These are phyloP conservation scores for Xylaria sp. DNA, from an alignment of 2,329 filamentous ascomycete species.

Conservation along the genomic window DNA sequence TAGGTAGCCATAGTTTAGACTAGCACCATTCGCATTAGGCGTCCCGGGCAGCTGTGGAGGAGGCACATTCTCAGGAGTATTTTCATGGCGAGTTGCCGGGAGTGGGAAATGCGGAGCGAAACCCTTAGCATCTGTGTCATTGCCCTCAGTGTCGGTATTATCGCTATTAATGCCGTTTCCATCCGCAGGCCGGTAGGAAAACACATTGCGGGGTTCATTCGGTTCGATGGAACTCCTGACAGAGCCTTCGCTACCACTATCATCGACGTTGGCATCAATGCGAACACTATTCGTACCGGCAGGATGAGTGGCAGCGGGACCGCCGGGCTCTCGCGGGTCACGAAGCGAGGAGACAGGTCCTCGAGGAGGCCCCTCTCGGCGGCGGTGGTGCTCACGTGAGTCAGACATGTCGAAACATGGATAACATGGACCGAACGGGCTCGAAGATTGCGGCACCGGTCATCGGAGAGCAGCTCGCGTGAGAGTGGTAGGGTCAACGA, in stretches of 20 bases:
- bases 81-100: constrained; percentile 17
- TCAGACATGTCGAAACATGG: constrained; percentile 37
- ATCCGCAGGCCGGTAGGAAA: not conserved
- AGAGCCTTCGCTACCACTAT: not conserved
- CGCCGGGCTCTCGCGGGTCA: not conserved
- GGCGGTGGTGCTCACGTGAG: constrained; percentile 17
- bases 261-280: not conserved
- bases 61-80: constrained; percentile 15
- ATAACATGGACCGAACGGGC: constrained; percentile 28
- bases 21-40: not conserved
- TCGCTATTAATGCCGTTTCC: not conserved
- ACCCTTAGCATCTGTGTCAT: constrained; percentile 28
- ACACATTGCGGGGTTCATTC: not conserved
- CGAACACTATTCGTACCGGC: not conserved
- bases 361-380: not conserved
- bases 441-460: constrained; percentile 17
- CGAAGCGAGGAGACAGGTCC: not conserved
- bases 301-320: not conserved
- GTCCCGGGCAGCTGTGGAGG: not conserved
- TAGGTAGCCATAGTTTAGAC: not conserved
- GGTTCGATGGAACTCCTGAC: too few relatives aligned
- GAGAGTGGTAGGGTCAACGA: not conserved
- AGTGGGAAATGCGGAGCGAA: constrained; percentile 1
- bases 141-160: not conserved
- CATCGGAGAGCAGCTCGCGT: constrained; percentile 24